Percentiles rank a stretch among this genome's conserved stretches.
Evolutionary conservation across 108 stramenopile species (phyloP).

Genomic region (Nitzschia putrida): DNA sequence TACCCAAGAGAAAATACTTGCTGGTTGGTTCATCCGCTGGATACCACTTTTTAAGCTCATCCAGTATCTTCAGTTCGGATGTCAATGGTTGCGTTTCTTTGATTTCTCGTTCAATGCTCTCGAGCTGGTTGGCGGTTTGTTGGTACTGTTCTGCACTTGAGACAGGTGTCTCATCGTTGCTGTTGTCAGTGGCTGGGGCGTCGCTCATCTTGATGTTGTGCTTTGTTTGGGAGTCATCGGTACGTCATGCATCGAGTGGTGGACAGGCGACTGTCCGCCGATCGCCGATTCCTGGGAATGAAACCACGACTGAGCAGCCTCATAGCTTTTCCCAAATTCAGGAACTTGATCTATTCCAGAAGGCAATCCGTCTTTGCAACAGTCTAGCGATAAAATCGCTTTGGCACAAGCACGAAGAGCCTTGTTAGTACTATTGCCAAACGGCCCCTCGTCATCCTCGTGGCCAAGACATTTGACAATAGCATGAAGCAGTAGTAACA

Average conservation of each 20-base stretch:
- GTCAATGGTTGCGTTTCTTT: slow-evolving; percentile 67
- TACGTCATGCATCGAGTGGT: no score
- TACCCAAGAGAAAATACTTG: slow-evolving; percentile 50
- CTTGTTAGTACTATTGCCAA: background rate
- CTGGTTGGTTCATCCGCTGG: slow-evolving; percentile 6
- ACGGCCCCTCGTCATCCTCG: background rate
- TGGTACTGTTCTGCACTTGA: slow-evolving; percentile 30
- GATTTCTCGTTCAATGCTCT: slow-evolving; percentile 68
- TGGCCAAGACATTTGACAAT: slow-evolving; percentile 8
- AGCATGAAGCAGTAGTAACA: slow-evolving; percentile 32
- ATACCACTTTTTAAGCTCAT: slow-evolving; percentile 40
- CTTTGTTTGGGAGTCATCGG: no score
- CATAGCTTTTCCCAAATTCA: background rate
- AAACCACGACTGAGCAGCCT: slow-evolving; percentile 9
- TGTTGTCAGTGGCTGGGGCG: background rate
- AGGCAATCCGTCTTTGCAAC: slow-evolving; percentile 18
- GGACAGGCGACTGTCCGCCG: no score
- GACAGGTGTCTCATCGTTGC: background rate
- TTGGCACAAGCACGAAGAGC: slow-evolving; percentile 5
- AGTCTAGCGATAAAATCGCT: slow-evolving; percentile 6
- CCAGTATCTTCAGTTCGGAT: slow-evolving; percentile 47
- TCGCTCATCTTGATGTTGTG: background rate
- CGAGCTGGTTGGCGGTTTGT: slow-evolving; percentile 61
- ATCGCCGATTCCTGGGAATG: no score
- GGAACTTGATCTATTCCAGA: background rate